Evolutionary conservation across 805 yeast species (phyloP).

Genomic region (Metschnikowia corniflorae): DNA sequence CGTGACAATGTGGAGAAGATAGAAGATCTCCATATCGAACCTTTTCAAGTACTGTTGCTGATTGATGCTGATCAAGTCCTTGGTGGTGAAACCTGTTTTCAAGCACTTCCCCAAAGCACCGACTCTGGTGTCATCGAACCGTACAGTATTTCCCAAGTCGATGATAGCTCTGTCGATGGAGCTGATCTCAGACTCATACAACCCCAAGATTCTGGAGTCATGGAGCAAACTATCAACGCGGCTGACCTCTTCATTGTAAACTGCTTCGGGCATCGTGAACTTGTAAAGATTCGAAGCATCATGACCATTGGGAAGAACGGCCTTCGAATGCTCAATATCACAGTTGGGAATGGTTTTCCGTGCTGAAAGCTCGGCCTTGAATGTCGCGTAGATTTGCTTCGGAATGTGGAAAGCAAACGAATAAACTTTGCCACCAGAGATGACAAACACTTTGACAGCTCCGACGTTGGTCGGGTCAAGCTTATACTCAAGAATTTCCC

Average conservation of each 20-base stretch:
- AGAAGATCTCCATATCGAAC: constrained; percentile 56
- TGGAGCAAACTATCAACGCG: constrained; percentile 63
- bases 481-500: constrained; percentile 82
- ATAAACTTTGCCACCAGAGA: constrained; percentile 71
- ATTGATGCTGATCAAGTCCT: constrained; percentile 49
- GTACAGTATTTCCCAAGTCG: constrained; percentile 70
- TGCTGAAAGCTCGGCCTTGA: constrained; percentile 48
- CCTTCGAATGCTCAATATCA: constrained; percentile 53
- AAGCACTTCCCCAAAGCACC: constrained; percentile 85
- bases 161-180: constrained; percentile 72
- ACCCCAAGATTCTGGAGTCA: constrained; percentile 56
- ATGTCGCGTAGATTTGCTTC: constrained; percentile 65
- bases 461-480: constrained; percentile 58
- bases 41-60: constrained; percentile 50
- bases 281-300: constrained; percentile 52
- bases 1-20: constrained; percentile 64
- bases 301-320: constrained; percentile 69
- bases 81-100: constrained; percentile 75
- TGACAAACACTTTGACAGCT: constrained; percentile 67
- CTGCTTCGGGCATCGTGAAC: constrained; percentile 64
- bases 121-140: constrained; percentile 64
- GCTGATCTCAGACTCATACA: constrained; percentile 72
- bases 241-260: constrained; percentile 51
- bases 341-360: constrained; percentile 44
- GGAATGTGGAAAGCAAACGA: constrained; percentile 70